Percentiles rank a stretch among this genome's conserved stretches.
Conservation (phyloP, 73 alveolate genomes). For the Paramecium tetraurelia region DNA sequence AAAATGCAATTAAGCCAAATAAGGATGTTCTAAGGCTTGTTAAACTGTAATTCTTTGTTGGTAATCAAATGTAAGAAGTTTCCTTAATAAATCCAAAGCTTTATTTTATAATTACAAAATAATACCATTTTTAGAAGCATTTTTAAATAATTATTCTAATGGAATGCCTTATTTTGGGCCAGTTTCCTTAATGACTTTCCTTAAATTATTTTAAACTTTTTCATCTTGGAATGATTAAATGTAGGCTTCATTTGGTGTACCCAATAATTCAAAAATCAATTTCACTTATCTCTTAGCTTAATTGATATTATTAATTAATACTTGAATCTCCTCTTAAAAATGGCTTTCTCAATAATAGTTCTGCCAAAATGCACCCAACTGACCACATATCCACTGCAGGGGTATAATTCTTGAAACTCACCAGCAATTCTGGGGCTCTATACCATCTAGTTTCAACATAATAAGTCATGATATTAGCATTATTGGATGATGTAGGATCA, state of each 20-base stretch:
- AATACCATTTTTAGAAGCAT: slow-evolving; percentile 54
- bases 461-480: slow-evolving; percentile 71
- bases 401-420: slow-evolving; percentile 58
- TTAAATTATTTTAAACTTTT: slow-evolving; percentile 47
- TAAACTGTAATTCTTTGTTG: slow-evolving; percentile 84
- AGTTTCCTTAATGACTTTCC: slow-evolving; percentile 41
- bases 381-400: slow-evolving; percentile 85
- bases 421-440: slow-evolving; percentile 85
- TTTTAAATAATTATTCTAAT: slow-evolving; percentile 11
- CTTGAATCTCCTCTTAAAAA: slow-evolving; percentile 68
- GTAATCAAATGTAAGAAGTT: slow-evolving; percentile 69
- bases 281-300: slow-evolving; percentile 65
- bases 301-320: not conserved
- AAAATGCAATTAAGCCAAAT: slow-evolving; percentile 69
- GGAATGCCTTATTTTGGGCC: slow-evolving; percentile 58
- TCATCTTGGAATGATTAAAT: slow-evolving; percentile 55
- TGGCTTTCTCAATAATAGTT: slow-evolving; percentile 70
- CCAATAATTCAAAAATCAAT: slow-evolving; percentile 68
- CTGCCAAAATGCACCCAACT: slow-evolving; percentile 84
- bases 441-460: slow-evolving; percentile 88
- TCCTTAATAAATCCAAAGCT: slow-evolving; percentile 48
- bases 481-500: slow-evolving; percentile 30
- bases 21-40: slow-evolving; percentile 90
- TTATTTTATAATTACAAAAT: not conserved
- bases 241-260: slow-evolving; percentile 66